These are phyloP conservation scores for Hypholoma sublateritium DNA, from an alignment of 768 basidiomycete genomes.

Conservation along the genomic window DNA sequence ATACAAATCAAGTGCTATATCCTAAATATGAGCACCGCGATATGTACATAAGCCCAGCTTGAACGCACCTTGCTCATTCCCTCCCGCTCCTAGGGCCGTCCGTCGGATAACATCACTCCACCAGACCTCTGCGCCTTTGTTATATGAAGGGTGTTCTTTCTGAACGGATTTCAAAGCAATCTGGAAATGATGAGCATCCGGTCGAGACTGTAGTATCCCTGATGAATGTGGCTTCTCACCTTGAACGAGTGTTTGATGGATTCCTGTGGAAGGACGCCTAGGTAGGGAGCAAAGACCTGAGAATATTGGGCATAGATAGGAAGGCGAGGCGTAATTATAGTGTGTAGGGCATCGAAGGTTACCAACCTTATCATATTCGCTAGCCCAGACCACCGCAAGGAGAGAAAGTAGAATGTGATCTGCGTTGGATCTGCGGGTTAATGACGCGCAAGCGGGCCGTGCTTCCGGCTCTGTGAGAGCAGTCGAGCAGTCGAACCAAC, in stretches of 20 bases:
- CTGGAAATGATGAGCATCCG: neutral
- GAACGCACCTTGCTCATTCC: slow-evolving; percentile 49
- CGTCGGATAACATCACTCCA: slow-evolving; percentile 77
- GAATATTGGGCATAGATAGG: slow-evolving; percentile 71
- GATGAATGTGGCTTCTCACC: slow-evolving; percentile 37
- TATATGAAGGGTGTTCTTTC: slow-evolving; percentile 58
- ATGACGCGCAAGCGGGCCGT: neutral
- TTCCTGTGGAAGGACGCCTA: slow-evolving; percentile 58
- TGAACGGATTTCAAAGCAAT: slow-evolving; percentile 49
- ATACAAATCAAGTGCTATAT: slow-evolving; percentile 51
- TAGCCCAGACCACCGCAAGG: neutral
- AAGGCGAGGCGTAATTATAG: slow-evolving; percentile 65
- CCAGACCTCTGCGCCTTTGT: slow-evolving; percentile 56
- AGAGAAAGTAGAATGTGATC: neutral
- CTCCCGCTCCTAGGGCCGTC: slow-evolving; percentile 78
- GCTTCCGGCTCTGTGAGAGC: neutral
- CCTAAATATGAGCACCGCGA: neutral
- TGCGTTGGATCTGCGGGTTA: neutral
- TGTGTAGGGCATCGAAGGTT: slow-evolving; percentile 79
- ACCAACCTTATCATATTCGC: slow-evolving; percentile 52
- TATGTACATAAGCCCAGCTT: neutral
- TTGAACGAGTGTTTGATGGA: slow-evolving; percentile 60
- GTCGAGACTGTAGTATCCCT: neutral
- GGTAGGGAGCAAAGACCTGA: slow-evolving; percentile 62
- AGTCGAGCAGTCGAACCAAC: neutral